Conservation (phyloP, 345 rosid genomes). For the Camelina hispida region DNA sequence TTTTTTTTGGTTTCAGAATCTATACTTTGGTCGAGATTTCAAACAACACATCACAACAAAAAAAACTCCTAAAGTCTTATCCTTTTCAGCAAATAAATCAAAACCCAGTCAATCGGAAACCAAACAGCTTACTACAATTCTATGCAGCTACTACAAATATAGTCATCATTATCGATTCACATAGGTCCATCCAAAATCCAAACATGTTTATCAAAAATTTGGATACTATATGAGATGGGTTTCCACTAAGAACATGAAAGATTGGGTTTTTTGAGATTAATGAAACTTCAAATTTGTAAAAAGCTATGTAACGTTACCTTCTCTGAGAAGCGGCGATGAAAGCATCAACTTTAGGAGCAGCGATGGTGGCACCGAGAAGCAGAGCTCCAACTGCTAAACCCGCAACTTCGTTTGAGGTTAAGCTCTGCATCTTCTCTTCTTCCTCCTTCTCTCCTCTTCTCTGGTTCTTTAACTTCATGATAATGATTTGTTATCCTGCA, state of each 20-base stretch:
- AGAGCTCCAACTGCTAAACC: slow-evolving; percentile 75
- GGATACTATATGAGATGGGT: slow-evolving; percentile 10
- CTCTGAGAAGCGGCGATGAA: slow-evolving; percentile 77
- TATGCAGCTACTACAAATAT: not conserved
- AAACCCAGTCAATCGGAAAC: not conserved
- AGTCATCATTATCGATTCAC: not conserved
- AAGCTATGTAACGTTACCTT: slow-evolving; percentile 45
- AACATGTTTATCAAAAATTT: no score
- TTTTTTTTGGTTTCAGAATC: not conserved
- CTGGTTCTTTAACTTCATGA: not conserved
- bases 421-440: slow-evolving; percentile 52
- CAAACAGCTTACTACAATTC: not conserved
- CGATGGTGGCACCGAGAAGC: slow-evolving; percentile 63
- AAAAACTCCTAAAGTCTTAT: not conserved
- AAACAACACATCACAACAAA: not conserved
- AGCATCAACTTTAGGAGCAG: slow-evolving; percentile 74
- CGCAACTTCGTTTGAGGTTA: slow-evolving; percentile 75
- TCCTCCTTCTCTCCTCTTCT: not conserved
- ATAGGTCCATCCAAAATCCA: slow-evolving; percentile 4
- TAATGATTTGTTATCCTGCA: not conserved
- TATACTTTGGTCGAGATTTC: not conserved
- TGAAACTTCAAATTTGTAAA: slow-evolving; percentile 9
- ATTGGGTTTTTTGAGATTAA: not conserved
- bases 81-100: not conserved
- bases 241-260: slow-evolving; percentile 9